phyloP scores from a whole-genome alignment of 768 basidiomycete species.

The Albatrellus ellisii region DNA sequence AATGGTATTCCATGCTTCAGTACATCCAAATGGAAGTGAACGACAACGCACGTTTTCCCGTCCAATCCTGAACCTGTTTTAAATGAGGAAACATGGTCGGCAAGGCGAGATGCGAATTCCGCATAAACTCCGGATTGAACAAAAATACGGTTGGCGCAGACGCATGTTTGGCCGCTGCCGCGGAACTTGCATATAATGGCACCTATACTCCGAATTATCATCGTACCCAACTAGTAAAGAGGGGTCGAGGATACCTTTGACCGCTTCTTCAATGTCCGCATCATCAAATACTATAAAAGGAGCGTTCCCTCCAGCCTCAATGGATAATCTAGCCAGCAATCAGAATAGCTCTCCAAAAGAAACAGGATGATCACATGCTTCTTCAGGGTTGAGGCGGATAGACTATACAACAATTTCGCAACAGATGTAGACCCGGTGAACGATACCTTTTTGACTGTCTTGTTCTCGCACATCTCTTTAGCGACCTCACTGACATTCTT shows the following conservation, averaged over 20 bases:
- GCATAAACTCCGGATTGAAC: constrained; percentile 89
- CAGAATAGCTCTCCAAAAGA: background rate
- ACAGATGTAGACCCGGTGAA: constrained; percentile 86
- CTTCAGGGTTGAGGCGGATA: constrained; percentile 69
- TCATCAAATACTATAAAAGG: constrained; percentile 98
- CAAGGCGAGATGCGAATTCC: constrained; percentile 79
- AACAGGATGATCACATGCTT: constrained; percentile 36
- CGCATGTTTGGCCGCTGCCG: constrained; percentile 68
- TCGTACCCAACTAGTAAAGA: background rate
- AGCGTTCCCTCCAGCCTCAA: constrained; percentile 90
- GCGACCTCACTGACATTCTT: constrained; percentile 81
- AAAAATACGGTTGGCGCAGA: constrained; percentile 85
- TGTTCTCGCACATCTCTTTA: constrained; percentile 87
- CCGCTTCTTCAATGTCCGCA: constrained; percentile 85
- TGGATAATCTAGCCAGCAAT: constrained; percentile 32
- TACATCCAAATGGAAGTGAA: background rate
- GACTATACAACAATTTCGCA: constrained; percentile 59
- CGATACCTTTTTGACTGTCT: constrained; percentile 73
- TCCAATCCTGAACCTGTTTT: constrained; percentile 86
- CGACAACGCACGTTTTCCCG: constrained; percentile 44
- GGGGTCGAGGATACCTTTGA: constrained; percentile 43
- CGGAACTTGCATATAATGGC: constrained; percentile 75
- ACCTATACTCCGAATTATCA: constrained; percentile 24
- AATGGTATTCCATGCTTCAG: background rate
- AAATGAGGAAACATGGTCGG: constrained; percentile 70